Evolutionary conservation across 495 filamentous ascomycete genomes (phyloP).

Genomic region (Penicillium coprophilum): DNA sequence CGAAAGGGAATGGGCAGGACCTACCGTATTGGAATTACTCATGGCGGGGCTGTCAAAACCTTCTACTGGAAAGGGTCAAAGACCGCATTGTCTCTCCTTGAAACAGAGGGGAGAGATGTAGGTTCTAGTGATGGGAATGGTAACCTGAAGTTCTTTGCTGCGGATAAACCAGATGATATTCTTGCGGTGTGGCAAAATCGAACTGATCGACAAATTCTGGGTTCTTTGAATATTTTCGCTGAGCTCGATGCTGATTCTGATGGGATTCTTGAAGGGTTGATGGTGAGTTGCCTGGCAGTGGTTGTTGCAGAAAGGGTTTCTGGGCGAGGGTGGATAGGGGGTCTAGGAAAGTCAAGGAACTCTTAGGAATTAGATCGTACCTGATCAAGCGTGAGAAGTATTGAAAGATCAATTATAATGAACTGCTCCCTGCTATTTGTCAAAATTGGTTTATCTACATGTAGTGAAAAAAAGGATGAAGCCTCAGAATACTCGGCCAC

Average conservation of each 20-base stretch:
- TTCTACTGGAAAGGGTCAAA: constrained; percentile 13
- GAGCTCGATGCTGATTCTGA: constrained; percentile 6
- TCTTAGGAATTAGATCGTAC: background rate
- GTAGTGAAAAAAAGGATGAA: background rate
- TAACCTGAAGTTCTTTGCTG: constrained; percentile 8
- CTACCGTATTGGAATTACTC: constrained; percentile 2
- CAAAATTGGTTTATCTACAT: background rate
- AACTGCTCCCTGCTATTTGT: background rate
- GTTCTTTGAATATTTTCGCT: constrained; percentile 2
- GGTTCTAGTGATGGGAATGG: background rate
- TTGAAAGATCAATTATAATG: too few species aligned
- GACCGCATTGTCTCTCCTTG: constrained; percentile 2
- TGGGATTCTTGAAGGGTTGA: constrained; percentile 5
- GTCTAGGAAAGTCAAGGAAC: constrained; percentile 5
- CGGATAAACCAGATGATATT: constrained; percentile 6
- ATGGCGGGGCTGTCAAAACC: background rate
- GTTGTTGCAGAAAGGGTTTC: constrained; percentile 15
- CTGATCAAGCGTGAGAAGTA: too few species aligned
- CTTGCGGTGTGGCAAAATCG: constrained; percentile 11
- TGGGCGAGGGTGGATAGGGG: constrained; percentile 12
- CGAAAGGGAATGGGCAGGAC: constrained; percentile 9
- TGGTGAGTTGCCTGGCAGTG: constrained; percentile 10
- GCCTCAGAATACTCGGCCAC: background rate
- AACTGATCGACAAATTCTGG: constrained; percentile 6
- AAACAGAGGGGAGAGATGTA: background rate